Evolutionary conservation across 2,329 filamentous ascomycete species (phyloP), one percentile per base, ranked within the genome.

Genomic region (Didymella glomerata): DNA sequence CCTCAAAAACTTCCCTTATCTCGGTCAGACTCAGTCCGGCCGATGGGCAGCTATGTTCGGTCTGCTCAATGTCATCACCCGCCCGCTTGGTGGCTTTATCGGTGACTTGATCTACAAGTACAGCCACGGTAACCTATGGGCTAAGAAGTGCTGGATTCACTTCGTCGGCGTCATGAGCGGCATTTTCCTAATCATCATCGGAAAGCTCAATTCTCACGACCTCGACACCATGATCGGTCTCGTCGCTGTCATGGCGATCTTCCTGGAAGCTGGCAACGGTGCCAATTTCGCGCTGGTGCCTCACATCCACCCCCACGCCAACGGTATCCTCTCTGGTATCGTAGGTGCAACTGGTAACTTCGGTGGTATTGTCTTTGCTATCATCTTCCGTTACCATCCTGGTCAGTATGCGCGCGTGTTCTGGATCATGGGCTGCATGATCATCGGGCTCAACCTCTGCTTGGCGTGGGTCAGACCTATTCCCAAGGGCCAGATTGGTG

Each of bases 281-380:
- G 88, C 91, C 40, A 95, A 91, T 79, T 97, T 95, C 77, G 87
- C 91, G 0, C 84, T 97, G 6, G 89, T 97, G 24, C 92, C 93
- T 3, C 93, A 97, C 73, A 89, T 96, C 1, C 90, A 93, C 76
- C 91, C 92, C 1, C 85, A 84, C 61, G 91, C 92, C 60, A 97
- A 96, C 76, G 93, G 92, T 76, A 82, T 87, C 55, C 84, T 97
- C 7, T 91, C 89, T 1, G 93, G 93, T 13, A 81, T 91, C 34
- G 89, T 92, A 0, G 93, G 93, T 10, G 92, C 90, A 0, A 83
- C 85, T 9, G 93, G 93, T 1, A 97, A 97, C 70, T 77, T 97
- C 10, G 93, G 93, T 4, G 93, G 93, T 13, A 87, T 97, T 50
- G 76, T 96, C 48, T 96, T 95, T 70, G 90, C 92, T 20, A 86